A percentile compares a stretch with the other conserved stretches of the same genome.
phyloP scores from a whole-genome alignment of 1,284 basidiomycete genomes.

The Blastosporella zonata region DNA sequence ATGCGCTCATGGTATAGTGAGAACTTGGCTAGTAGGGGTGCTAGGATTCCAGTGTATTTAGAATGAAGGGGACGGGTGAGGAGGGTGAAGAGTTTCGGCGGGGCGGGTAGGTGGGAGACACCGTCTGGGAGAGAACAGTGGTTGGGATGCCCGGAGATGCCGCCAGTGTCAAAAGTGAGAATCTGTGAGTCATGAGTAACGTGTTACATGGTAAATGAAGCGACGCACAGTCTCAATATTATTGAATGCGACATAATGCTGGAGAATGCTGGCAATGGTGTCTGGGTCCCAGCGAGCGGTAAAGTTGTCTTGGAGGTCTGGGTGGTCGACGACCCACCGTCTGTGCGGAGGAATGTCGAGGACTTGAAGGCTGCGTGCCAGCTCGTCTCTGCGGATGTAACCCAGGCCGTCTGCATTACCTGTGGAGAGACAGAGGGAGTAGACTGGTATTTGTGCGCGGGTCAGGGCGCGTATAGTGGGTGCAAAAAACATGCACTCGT shows the following conservation, averaged over 20 bases:
- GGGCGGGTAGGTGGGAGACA: constrained; percentile 39
- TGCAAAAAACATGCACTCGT: constrained; percentile 91
- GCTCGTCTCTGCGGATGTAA: constrained; percentile 56
- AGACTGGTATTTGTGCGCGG: constrained; percentile 28
- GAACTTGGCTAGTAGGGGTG: constrained; percentile 46
- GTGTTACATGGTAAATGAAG: not conserved
- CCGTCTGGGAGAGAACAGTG: constrained; percentile 77
- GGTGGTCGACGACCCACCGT: constrained; percentile 67
- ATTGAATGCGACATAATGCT: constrained; percentile 55
- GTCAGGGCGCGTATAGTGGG: constrained; percentile 69
- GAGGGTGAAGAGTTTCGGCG: constrained; percentile 49
- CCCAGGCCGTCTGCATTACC: constrained; percentile 87
- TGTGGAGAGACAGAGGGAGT: constrained; percentile 58
- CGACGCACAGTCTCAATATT: constrained; percentile 62
- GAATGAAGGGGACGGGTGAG: constrained; percentile 51
- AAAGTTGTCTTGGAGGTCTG: constrained; percentile 78
- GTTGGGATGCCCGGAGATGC: constrained; percentile 89
- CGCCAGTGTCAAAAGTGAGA: constrained; percentile 84
- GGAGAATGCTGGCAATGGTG: constrained; percentile 59
- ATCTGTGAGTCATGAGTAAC: constrained; percentile 48
- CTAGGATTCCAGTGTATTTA: constrained; percentile 62
- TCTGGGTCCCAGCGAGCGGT: constrained; percentile 62
- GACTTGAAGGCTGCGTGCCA: constrained; percentile 63
- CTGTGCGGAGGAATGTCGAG: constrained; percentile 63
- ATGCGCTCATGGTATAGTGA: constrained; percentile 28